Base-by-base conservation (phyloP, 2,329 filamentous ascomycete species). In the Aspergillus puulaauensis region DNA sequence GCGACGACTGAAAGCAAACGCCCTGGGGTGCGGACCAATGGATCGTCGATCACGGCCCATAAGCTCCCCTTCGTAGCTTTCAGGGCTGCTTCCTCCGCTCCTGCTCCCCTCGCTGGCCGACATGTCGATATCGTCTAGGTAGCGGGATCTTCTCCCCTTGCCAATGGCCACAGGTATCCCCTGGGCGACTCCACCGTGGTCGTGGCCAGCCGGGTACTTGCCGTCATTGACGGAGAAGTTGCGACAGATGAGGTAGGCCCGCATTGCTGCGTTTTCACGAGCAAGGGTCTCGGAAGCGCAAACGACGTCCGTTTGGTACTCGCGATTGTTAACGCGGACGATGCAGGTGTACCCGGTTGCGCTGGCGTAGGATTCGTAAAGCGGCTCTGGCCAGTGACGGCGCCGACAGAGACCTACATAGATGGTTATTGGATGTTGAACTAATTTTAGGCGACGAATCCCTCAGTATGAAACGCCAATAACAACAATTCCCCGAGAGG, bases 221-320 rank as follows among this genome's bases (percentile, higher is more conserved):
- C 93, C 93, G 68, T 96, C 92, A 73, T 96, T 97, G 75, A 96
- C 90, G 56, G 91, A 96, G 79, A 97, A 97, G 82, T 96, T 96
- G 64, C 92, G 89, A 82, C 93, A 97, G 66, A 97, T 95, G 86
- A 96, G 93, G 77, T 96, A 98, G 57, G 93, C 93, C 61, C 92
- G 90, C 85, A 96, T 96, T 60, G 93, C 93, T 24, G 93, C 93
- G 69, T 93, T 95, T 75, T 98, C 93, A 71, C 92, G 90, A 47
- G 93, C 93, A 64, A 96, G 82, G 49, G 85, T 81, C 73, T 93
- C 90, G 61, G 89, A 90, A 73, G 90, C 87, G 78, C 95, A 96
- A 63, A 88, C 85, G 39, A 90, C 84, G 74, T 96, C 92, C 44
- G 93, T 96, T 74, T 93, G 91, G 79, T 97, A 98, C 80, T 96